Percentiles rank a stretch among this genome's conserved stretches.
These are phyloP conservation scores for Stevia rebaudiana DNA, from an alignment of 140 eudicot species.

Conservation along the genomic window DNA sequence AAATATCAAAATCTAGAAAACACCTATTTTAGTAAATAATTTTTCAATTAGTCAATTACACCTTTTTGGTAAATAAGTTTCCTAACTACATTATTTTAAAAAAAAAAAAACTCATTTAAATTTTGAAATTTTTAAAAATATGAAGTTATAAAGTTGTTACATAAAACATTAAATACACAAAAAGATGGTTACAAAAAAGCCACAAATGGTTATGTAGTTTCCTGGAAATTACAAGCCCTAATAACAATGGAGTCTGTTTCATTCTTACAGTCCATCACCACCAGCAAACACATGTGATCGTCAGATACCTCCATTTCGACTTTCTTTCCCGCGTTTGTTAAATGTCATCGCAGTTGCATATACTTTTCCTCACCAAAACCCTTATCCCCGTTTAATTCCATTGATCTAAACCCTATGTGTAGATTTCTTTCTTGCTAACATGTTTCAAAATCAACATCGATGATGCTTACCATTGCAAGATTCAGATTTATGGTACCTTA, in stretches of 20 bases:
- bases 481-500: background rate
- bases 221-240: background rate
- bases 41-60: no score
- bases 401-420: background rate
- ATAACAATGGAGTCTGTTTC: background rate
- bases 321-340: conserved; percentile 17
- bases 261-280: no score
- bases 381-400: background rate
- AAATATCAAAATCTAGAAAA: no score
- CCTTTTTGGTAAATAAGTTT: no score
- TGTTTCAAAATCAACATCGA: conserved; percentile 8
- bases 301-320: background rate
- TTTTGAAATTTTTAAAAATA: no score
- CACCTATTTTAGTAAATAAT: no score
- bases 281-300: background rate
- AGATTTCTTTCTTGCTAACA: background rate
- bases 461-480: conserved; percentile 17
- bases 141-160: no score
- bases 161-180: no score
- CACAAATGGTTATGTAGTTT: background rate
- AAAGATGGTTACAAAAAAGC: no score
- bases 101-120: no score
- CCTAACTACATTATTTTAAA: no score
- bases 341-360: background rate
- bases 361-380: conserved; percentile 4